A percentile compares a stretch with the other conserved stretches of the same genome.
Evolutionary conservation across 1,284 basidiomycete species (phyloP).

Genomic region (Sphagnurus paluster): DNA sequence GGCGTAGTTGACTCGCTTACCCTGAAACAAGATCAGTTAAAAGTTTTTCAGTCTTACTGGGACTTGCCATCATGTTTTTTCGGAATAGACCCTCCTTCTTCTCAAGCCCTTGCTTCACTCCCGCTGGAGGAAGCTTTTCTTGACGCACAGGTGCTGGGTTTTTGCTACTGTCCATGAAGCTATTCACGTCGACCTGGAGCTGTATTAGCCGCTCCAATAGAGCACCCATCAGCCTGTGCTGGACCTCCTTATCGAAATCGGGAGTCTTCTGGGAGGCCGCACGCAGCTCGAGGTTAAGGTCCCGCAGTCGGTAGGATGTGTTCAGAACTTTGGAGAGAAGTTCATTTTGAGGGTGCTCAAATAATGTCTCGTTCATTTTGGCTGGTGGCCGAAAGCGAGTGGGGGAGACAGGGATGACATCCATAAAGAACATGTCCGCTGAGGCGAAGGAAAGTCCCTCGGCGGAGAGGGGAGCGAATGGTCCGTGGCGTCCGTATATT

Average conservation of each 20-base stretch:
- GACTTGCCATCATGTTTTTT: conserved; percentile 96
- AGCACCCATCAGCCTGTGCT: conserved; percentile 62
- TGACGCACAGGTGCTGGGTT: conserved; percentile 86
- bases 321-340: conserved; percentile 85
- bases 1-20: conserved; percentile 99
- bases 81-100: conserved; percentile 99
- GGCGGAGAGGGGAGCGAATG: conserved; percentile 63
- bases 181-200: conserved; percentile 94
- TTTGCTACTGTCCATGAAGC: conserved; percentile 96
- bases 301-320: conserved; percentile 81
- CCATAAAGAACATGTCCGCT: conserved; percentile 97
- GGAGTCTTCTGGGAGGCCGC: conserved; percentile 62
- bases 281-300: conserved; percentile 72
- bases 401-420: conserved; percentile 89
- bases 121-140: conserved; percentile 91
- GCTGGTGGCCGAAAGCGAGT: conserved; percentile 96
- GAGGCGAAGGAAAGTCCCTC: conserved; percentile 66
- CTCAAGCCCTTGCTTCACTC: conserved; percentile 96
- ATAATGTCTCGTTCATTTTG: conserved; percentile 89
- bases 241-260: conserved; percentile 54
- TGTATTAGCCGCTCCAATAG: conserved; percentile 86
- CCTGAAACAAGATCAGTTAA: conserved; percentile 46
- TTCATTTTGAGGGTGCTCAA: conserved; percentile 97
- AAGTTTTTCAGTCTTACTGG: conserved; percentile 2
- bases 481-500: conserved; percentile 92